These are phyloP conservation scores for Torulaspora globosa DNA, from an alignment of 1,139 yeast species.

Conservation along the genomic window DNA sequence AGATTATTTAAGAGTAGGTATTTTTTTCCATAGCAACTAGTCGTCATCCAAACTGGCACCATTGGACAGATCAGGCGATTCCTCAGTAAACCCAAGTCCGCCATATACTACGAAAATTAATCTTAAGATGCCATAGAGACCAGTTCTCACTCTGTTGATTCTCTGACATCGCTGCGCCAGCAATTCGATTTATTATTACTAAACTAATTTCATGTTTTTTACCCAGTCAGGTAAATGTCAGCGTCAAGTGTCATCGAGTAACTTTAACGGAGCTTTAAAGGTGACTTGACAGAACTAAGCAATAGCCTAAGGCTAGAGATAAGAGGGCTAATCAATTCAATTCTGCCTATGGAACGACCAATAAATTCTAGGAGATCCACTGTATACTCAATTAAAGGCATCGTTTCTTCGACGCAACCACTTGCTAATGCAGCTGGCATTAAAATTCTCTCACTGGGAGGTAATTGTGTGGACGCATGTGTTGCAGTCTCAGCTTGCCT, in stretches of 20 bases:
- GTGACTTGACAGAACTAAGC: neutral
- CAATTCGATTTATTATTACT: neutral
- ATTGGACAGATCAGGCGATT: neutral
- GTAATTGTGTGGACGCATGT: constrained; percentile 74
- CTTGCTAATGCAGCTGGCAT: constrained; percentile 74
- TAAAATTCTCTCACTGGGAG: constrained; percentile 61
- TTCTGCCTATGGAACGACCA: neutral
- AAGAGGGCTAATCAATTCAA: neutral
- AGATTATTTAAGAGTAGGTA: too few relatives aligned
- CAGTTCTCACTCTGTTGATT: neutral
- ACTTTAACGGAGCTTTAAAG: neutral
- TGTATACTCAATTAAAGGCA: constrained; percentile 70
- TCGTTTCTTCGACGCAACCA: constrained; percentile 74
- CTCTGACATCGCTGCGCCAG: neutral
- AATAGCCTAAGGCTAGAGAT: neutral
- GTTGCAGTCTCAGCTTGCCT: constrained; percentile 76
- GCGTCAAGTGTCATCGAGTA: neutral
- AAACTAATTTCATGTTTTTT: neutral
- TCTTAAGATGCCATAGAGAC: neutral
- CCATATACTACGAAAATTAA: neutral
- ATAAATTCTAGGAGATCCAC: constrained; percentile 54
- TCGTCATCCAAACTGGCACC: neutral
- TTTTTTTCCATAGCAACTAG: too few relatives aligned
- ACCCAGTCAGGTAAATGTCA: neutral
- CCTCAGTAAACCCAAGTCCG: neutral